phyloP scores from a whole-genome alignment of 257 asterid species.

The Anisodus tanguticus region DNA sequence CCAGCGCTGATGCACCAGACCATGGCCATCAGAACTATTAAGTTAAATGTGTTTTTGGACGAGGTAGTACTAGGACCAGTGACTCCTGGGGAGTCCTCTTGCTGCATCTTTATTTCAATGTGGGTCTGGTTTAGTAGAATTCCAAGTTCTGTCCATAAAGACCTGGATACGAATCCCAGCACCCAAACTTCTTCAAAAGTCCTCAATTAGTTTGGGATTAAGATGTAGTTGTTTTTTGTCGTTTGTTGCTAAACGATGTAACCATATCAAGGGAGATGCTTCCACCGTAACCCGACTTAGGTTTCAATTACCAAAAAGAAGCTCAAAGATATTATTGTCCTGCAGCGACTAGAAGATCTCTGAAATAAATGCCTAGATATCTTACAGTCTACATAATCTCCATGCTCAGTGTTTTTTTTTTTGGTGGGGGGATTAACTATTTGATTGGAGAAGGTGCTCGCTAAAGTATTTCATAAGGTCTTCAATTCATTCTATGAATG shows the following conservation, averaged over 20 bases:
- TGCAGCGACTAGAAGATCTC: slow-evolving; percentile 10
- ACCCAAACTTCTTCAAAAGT: neutral
- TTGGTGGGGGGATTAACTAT: neutral
- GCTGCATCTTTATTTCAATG: neutral
- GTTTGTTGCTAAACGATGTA: neutral
- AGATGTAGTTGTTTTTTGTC: neutral
- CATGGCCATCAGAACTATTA: neutral
- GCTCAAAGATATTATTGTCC: neutral
- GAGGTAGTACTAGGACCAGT: neutral
- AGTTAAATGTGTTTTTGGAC: neutral
- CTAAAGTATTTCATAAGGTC: neutral
- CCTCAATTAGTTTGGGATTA: neutral
- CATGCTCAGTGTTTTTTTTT: neutral
- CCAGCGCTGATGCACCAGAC: neutral
- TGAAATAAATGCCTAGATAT: neutral
- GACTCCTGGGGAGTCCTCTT: neutral
- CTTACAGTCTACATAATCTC: neutral
- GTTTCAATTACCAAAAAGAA: slow-evolving; percentile 20
- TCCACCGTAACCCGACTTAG: neutral
- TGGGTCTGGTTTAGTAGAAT: neutral
- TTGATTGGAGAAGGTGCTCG: neutral
- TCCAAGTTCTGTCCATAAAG: neutral
- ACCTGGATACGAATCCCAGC: neutral
- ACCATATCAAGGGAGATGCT: neutral
- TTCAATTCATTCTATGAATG: neutral